These are phyloP conservation scores for Gymnopilus junonius DNA, from an alignment of 768 basidiomycete genomes.

Conservation along the genomic window DNA sequence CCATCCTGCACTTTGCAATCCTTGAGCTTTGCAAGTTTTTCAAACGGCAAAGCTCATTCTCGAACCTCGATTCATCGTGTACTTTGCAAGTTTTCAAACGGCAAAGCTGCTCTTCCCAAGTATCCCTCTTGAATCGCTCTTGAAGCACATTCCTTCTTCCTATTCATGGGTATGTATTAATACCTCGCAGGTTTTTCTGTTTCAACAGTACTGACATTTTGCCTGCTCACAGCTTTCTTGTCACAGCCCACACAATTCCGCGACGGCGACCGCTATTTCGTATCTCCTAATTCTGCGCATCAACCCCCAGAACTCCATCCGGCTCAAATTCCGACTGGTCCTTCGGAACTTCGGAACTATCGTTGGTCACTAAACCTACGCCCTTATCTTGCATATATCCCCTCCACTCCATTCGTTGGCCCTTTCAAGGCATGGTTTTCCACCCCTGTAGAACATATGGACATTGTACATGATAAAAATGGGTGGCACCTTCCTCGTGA, in stretches of 20 bases:
- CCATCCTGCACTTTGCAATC: too few species aligned
- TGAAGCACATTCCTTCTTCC: too few species aligned
- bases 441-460: neutral
- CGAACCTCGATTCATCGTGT: too few species aligned
- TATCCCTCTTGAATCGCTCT: too few species aligned
- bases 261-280: neutral
- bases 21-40: neutral
- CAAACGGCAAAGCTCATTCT: neutral
- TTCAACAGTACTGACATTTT: too few species aligned
- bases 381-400: neutral
- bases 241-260: neutral
- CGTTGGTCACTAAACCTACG: neutral
- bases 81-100: neutral
- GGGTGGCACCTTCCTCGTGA: conserved; percentile 8
- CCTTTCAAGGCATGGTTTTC: neutral
- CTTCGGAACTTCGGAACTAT: neutral
- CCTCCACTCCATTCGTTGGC: neutral
- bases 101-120: neutral
- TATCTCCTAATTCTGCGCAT: neutral
- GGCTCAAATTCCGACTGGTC: neutral
- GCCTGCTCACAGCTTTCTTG: neutral
- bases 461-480: neutral
- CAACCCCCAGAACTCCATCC: neutral
- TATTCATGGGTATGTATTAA: too few species aligned
- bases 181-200: too few species aligned